These are phyloP conservation scores for Cinnamomum chago DNA, from an alignment of 164 flowering plant species.

Conservation along the genomic window DNA sequence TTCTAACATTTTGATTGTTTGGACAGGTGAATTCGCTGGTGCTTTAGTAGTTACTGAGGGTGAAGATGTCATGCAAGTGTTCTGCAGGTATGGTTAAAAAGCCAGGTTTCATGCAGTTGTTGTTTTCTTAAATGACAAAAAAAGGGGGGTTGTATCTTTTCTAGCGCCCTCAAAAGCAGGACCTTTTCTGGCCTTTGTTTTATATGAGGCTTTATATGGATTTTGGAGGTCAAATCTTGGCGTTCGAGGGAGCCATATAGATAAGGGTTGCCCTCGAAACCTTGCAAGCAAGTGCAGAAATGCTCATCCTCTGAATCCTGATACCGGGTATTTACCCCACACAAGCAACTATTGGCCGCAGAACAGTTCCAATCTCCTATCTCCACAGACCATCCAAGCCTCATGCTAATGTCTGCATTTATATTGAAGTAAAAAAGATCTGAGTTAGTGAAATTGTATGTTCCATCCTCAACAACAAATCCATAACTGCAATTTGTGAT, in stretches of 20 bases:
- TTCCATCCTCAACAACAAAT: constrained; percentile 10
- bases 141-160: no score
- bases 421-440: background rate
- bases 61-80: no score
- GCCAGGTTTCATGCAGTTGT: no score
- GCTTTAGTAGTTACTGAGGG: no score
- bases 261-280: constrained; percentile 56
- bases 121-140: no score
- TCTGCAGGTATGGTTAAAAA: no score
- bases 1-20: no score
- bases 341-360: constrained; percentile 5
- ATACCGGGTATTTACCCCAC: constrained; percentile 26
- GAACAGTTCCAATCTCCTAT: constrained; percentile 26
- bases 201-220: background rate
- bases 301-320: constrained; percentile 32
- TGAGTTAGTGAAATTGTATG: background rate
- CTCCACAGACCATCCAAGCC: constrained; percentile 38
- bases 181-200: no score
- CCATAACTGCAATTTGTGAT: constrained; percentile 2
- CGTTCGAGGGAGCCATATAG: constrained; percentile 7
- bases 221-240: background rate
- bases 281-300: constrained; percentile 38
- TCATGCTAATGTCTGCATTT: constrained; percentile 8
- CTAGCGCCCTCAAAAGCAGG: no score
- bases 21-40: no score